Evolutionary conservation across 805 yeast species (phyloP), one percentile per base, ranked within the genome.

Genomic region (Saccharomycopsis olivae): DNA sequence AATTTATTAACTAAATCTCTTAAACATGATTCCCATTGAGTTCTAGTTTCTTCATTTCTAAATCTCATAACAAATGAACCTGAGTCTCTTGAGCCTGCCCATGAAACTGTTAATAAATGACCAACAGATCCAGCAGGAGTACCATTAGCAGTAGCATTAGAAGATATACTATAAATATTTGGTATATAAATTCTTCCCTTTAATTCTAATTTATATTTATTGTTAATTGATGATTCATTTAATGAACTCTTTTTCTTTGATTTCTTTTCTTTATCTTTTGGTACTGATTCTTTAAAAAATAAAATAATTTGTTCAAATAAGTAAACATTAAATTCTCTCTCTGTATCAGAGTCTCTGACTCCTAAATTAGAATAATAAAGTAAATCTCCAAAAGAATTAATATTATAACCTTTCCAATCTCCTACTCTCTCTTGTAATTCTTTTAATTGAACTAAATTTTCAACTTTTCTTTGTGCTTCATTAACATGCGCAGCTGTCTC

Each of bases 391-490:
- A 86, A 84, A 48, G 77, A 79, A 40, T 67, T 68, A 33, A 81
- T 64, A 44, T 78, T 76, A 55, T 85, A 86, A 17, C 96, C 96
- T 51, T 86, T 76, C 98, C 98, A 92, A 60, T 88, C 94, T 17
- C 69, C 65, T 9, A 89, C 94, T 43, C 88, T 72, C 16, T 75
- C 83, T 40, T 71, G 68, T 33, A 92, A 67, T 39, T 78, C 80
- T 49, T 72, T 74, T 31, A 83, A 66, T 28, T 74, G 70, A 43
- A 77, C 81, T 40, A 76, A 71, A 58, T 92, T 92, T 57, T 92
- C 98, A 1, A 92, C 78, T 48, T 83, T 69, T 59, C 99, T 72
- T 62, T 88, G 96, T 15, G 94, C 85, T 57, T 92, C 98, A 61
- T 92, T 92, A 27, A 92, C 89, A 49, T 75, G 77, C 49, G 74